Conservation (phyloP, 2,329 filamentous ascomycete genomes). For the Fusarium hainanense region DNA sequence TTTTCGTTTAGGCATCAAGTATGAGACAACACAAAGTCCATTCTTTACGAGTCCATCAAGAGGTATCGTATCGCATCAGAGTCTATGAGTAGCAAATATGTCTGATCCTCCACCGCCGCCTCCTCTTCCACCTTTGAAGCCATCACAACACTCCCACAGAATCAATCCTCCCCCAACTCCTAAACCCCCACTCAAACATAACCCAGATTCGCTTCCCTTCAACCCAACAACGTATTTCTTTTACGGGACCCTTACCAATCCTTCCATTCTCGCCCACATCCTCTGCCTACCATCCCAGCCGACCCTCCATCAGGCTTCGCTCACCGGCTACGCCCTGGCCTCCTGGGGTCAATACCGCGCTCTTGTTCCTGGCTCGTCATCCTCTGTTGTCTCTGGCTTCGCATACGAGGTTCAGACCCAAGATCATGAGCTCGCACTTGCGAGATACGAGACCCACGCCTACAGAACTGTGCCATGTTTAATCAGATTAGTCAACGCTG, state of each 20-base stretch:
- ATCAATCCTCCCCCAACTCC: background rate
- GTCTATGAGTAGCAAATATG: background rate
- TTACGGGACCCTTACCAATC: background rate
- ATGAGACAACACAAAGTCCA: background rate
- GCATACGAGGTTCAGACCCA: constrained; percentile 11
- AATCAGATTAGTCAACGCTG: background rate
- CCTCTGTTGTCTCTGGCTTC: background rate
- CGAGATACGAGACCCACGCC: constrained; percentile 9
- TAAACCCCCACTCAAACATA: background rate
- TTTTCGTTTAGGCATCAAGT: background rate
- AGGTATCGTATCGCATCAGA: background rate
- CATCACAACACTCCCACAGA: background rate
- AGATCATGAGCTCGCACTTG: constrained; percentile 3
- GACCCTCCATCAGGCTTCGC: constrained; percentile 11
- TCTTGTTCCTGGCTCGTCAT: constrained; percentile 4
- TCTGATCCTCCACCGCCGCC: background rate
- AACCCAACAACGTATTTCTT: constrained; percentile 4
- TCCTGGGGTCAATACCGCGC: background rate
- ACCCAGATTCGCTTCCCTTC: background rate
- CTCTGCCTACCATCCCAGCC: constrained; percentile 2
- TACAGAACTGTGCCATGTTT: constrained; percentile 3
- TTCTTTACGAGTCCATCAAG: background rate
- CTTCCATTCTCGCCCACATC: constrained; percentile 1
- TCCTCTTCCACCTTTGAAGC: background rate
- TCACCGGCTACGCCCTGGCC: constrained; percentile 9